Percentiles rank a stretch among this genome's conserved stretches.
Conservation (phyloP, 192 early-diverging fungal genomes). For the Backusella liffmaniae region DNA sequence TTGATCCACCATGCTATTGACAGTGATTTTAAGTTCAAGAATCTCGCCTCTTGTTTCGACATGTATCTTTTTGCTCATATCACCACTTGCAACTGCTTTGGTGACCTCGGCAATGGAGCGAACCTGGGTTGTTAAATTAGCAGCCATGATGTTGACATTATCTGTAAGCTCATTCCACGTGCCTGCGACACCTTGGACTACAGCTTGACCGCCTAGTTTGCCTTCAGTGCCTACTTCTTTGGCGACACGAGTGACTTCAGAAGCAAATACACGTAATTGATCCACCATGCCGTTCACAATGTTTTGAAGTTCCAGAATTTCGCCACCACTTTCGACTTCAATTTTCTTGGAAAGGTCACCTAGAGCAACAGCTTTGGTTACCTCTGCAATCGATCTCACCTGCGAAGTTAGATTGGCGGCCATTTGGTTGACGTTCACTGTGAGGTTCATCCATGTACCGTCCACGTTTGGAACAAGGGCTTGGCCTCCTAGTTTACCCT, state of each 20-base stretch:
- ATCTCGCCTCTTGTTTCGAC: constrained; percentile 58
- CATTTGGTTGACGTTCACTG: constrained; percentile 54
- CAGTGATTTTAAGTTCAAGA: constrained; percentile 52
- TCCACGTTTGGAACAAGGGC: constrained; percentile 43
- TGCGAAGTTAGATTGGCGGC: constrained; percentile 51
- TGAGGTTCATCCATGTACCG: constrained; percentile 48
- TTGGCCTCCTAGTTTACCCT: constrained; percentile 65
- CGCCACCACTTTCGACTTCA: constrained; percentile 47
- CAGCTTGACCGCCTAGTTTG: constrained; percentile 46
- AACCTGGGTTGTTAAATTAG: constrained; percentile 46
- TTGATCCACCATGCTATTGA: constrained; percentile 70
- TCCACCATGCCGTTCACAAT: constrained; percentile 65
- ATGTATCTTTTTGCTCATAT: constrained; percentile 45
- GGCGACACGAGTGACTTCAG: constrained; percentile 51
- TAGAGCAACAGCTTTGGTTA: constrained; percentile 56
- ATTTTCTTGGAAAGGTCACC: constrained; percentile 64
- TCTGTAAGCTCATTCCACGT: constrained; percentile 49
- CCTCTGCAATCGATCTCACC: constrained; percentile 66
- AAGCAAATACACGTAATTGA: constrained; percentile 46
- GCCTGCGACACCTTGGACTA: constrained; percentile 35
- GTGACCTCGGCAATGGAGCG: constrained; percentile 51
- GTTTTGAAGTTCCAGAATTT: constrained; percentile 55
- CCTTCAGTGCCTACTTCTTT: constrained; percentile 54
- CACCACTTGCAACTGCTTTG: constrained; percentile 61
- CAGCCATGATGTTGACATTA: constrained; percentile 52